Evolutionary conservation across 1,284 basidiomycete species (phyloP).

Genomic region (Sparassis latifolia): DNA sequence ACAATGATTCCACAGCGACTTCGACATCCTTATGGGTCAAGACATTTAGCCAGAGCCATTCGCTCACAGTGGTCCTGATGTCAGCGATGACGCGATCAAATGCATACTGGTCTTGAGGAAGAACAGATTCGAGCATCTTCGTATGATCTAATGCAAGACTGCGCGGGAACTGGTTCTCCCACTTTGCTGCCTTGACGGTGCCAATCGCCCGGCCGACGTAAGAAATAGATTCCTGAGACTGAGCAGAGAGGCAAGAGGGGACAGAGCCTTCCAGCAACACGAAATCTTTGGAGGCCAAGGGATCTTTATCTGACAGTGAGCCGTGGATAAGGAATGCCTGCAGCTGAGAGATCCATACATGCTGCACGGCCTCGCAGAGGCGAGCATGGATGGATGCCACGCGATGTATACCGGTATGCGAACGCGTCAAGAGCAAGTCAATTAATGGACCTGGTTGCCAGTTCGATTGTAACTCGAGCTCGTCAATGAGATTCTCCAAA

Average conservation of each 20-base stretch:
- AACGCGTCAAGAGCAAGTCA: conserved; percentile 63
- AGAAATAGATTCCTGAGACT: conserved; percentile 73
- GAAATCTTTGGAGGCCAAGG: conserved; percentile 50
- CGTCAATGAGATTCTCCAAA: conserved; percentile 55
- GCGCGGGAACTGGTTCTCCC: conserved; percentile 70
- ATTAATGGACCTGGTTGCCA: conserved; percentile 75
- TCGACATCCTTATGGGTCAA: conserved; percentile 79
- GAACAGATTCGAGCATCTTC: conserved; percentile 52
- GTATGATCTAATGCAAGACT: conserved; percentile 60
- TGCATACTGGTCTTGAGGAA: conserved; percentile 69
- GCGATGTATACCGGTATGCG: conserved; percentile 70
- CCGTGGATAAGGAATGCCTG: conserved; percentile 77
- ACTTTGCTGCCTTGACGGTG: conserved; percentile 75
- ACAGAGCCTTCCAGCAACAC: conserved; percentile 56
- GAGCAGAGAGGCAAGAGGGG: conserved; percentile 65
- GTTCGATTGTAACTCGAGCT: conserved; percentile 45
- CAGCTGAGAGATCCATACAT: conserved; percentile 74
- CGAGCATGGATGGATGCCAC: conserved; percentile 64
- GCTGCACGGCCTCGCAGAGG: conserved; percentile 67
- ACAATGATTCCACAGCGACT: conserved; percentile 69
- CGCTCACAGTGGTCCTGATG: conserved; percentile 69
- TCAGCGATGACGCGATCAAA: conserved; percentile 69
- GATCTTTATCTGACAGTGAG: conserved; percentile 50
- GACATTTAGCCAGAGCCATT: conserved; percentile 90
- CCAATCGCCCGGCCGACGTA: conserved; percentile 86